Evolutionary conservation across 495 filamentous ascomycete genomes (phyloP), one percentile per base, ranked within the genome.

Genomic region (Pyrenula aspistea): DNA sequence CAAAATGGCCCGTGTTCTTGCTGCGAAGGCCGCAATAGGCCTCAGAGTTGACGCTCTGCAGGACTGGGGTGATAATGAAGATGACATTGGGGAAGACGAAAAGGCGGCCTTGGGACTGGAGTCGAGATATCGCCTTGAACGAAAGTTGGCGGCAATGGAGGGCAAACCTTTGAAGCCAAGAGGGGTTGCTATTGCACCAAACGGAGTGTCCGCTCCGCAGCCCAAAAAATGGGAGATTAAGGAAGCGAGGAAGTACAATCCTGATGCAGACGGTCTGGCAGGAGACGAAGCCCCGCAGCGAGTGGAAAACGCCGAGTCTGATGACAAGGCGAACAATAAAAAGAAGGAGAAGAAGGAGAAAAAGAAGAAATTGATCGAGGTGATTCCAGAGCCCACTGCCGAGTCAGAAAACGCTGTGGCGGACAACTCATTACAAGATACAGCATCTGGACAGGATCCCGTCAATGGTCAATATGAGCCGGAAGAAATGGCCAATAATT

Each of bases 1-100:
- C 61, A 99, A 99, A 77, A 95, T 99, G 67, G 93, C 93, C 12
- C 86, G 93, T 72, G 89, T 96, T 76, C 80, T 99, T 47, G 89
- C 93, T 53, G 83, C 91, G 60, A 97, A 96, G 76, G 83, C 93
- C 11, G 87, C 93, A 21, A 82, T 97, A 22, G 90, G 91, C 79
- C 75, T 96, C 53, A 89, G 93, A 73, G 88, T 94, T 36, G 93
- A 99, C 73, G 86, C 93, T 24, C 82, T 96, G 24, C 83, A 84
- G 24, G 89, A 95, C 53, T 88, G 86, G 80, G 77, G 78, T 58
- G 73, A 80, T 57, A 76, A 73, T 51, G 84, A 82, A 50, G 81
- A 83, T 24, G 83, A 87, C 56, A 80, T 83, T 48, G 84, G 89
- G 25, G 94, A 99, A 62, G 91, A 97, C 67, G 90, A 94, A 55